Evolutionary conservation across 257 asterid species (phyloP).

Genomic region (Scutellaria baicalensis): DNA sequence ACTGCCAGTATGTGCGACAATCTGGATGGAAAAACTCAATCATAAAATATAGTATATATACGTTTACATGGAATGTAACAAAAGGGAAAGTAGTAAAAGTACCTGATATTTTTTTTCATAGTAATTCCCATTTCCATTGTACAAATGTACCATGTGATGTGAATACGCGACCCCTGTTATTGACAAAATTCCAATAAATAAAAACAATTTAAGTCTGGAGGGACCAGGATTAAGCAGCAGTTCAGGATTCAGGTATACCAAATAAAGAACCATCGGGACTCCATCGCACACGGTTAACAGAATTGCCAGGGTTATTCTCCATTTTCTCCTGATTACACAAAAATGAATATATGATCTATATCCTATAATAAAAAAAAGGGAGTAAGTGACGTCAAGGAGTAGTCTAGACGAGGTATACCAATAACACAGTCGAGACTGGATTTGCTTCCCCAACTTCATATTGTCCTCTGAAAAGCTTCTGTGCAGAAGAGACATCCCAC

Average conservation of each 20-base stretch:
- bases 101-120: slow-evolving; percentile 50
- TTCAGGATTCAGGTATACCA: slow-evolving; percentile 28
- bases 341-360: slow-evolving; percentile 1
- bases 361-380: not conserved
- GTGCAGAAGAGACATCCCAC: slow-evolving; percentile 42
- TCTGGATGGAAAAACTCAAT: slow-evolving; percentile 25
- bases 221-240: not conserved
- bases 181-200: not conserved
- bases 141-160: slow-evolving; percentile 29
- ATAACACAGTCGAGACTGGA: slow-evolving; percentile 20
- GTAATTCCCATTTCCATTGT: slow-evolving; percentile 21
- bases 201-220: not conserved
- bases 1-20: slow-evolving; percentile 64
- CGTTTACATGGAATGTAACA: not conserved
- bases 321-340: slow-evolving; percentile 32
- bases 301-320: slow-evolving; percentile 20
- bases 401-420: slow-evolving; percentile 27
- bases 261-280: slow-evolving; percentile 52
- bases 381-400: not conserved
- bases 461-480: slow-evolving; percentile 35
- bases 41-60: not conserved
- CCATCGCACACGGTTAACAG: slow-evolving; percentile 57
- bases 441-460: slow-evolving; percentile 30
- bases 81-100: not conserved
- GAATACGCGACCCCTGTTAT: slow-evolving; percentile 64